These are phyloP conservation scores for Heteromeles arbutifolia DNA, from an alignment of 306 rosid species.

Conservation along the genomic window DNA sequence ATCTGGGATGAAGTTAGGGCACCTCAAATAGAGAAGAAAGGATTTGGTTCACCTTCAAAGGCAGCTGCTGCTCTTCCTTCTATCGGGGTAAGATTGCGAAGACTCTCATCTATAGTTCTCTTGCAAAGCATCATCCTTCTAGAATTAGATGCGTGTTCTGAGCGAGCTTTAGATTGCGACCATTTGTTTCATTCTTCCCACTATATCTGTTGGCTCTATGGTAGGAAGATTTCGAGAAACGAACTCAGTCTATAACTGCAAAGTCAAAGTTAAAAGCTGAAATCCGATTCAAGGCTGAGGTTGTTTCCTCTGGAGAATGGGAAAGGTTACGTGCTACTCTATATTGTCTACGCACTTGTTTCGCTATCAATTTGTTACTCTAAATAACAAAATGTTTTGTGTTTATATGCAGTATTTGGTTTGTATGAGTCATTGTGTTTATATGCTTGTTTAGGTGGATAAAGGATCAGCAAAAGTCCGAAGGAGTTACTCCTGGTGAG, in stretches of 20 bases:
- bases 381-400: neutral
- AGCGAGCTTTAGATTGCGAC: conserved; percentile 4
- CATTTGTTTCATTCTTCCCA: conserved; percentile 15
- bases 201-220: conserved; percentile 23
- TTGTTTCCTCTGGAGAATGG: conserved; percentile 83
- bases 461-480: conserved; percentile 78
- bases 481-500: conserved; percentile 88
- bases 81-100: conserved; percentile 57
- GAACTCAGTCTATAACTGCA: conserved; percentile 72
- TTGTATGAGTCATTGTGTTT: neutral
- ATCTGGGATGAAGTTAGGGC: conserved; percentile 70
- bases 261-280: conserved; percentile 89
- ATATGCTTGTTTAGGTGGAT: conserved; percentile 71
- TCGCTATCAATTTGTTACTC: neutral
- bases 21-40: conserved; percentile 71
- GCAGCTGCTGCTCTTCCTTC: conserved; percentile 78
- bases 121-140: neutral
- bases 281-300: conserved; percentile 88
- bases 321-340: conserved; percentile 54
- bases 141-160: conserved; percentile 9
- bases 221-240: conserved; percentile 93
- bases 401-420: neutral
- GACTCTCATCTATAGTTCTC: neutral
- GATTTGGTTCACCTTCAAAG: conserved; percentile 56
- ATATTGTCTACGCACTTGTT: conserved; percentile 4